These are phyloP conservation scores for Dichomitus squalens DNA, from an alignment of 1,284 basidiomycete species.

Conservation along the genomic window DNA sequence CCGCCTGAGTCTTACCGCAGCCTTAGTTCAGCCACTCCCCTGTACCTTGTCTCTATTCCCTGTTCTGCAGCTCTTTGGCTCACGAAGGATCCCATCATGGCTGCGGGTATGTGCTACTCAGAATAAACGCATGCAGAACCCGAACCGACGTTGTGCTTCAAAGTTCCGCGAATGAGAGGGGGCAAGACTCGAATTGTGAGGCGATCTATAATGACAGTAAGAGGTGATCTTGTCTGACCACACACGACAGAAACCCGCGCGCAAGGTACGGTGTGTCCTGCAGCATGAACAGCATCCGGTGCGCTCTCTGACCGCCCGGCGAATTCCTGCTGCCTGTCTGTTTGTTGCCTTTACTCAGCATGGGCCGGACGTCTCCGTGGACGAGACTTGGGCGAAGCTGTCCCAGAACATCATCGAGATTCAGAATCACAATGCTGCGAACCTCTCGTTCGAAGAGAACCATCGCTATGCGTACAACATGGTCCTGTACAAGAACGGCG, in stretches of 20 bases:
- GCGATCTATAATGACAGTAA: constrained; percentile 21
- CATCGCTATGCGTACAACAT: constrained; percentile 95
- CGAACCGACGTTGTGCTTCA: background rate
- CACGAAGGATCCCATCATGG: constrained; percentile 1
- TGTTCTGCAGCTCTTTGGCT: background rate
- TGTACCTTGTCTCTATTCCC: background rate
- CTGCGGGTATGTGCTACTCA: constrained; percentile 14
- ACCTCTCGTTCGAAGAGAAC: constrained; percentile 96
- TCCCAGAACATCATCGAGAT: constrained; percentile 91
- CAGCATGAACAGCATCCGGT: background rate
- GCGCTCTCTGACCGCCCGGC: constrained; percentile 12
- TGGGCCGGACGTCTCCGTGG: constrained; percentile 66
- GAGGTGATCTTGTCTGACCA: constrained; percentile 21
- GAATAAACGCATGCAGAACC: background rate
- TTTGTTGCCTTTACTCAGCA: constrained; percentile 43
- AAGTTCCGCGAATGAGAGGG: constrained; percentile 23
- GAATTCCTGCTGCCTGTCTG: background rate
- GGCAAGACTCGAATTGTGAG: constrained; percentile 48
- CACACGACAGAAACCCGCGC: constrained; percentile 51
- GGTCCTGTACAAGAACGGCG: constrained; percentile 87
- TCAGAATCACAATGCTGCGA: constrained; percentile 91
- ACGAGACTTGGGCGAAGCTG: constrained; percentile 77
- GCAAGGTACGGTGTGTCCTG: constrained; percentile 43
- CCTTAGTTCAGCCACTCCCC: constrained; percentile 3
- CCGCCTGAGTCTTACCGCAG: constrained; percentile 1